Conservation (phyloP, 768 basidiomycete genomes). For the Phaffia tasmanica region DNA sequence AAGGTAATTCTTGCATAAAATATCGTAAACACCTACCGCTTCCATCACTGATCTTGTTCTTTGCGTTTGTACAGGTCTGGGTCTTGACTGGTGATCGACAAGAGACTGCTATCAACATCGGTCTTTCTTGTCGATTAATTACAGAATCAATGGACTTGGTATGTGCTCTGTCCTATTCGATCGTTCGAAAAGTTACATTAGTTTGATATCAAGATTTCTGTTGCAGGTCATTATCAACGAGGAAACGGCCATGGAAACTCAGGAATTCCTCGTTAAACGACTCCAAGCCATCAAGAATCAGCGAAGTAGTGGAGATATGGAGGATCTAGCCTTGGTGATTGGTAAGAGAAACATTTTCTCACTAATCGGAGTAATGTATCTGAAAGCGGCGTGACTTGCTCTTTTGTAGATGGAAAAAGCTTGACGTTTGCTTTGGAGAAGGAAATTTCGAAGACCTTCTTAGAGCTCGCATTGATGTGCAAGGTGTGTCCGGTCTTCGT, state of each 20-base stretch:
- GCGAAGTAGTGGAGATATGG: constrained; percentile 75
- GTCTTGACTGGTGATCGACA: constrained; percentile 95
- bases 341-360: constrained; percentile 44
- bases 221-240: constrained; percentile 86
- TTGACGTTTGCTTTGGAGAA: constrained; percentile 86
- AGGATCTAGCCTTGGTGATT: constrained; percentile 89
- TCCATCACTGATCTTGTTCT: background rate
- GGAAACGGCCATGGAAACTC: constrained; percentile 64
- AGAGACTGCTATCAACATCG: constrained; percentile 98
- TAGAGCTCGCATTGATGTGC: constrained; percentile 94
- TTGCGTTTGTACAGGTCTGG: constrained; percentile 56
- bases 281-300: constrained; percentile 88
- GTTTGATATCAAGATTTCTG: background rate
- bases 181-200: background rate
- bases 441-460: constrained; percentile 72
- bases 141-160: constrained; percentile 98
- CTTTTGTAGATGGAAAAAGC: constrained; percentile 74
- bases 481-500: constrained; percentile 41
- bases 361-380: background rate
- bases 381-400: background rate
- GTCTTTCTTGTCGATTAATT: constrained; percentile 90
- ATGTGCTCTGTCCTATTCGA: constrained; percentile 28
- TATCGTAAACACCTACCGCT: background rate
- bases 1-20: constrained; percentile 47
- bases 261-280: constrained; percentile 77